Percentiles rank a stretch among this genome's conserved stretches.
Evolutionary conservation across 257 asterid genomes (phyloP).

Genomic region (Scutellaria minor): DNA sequence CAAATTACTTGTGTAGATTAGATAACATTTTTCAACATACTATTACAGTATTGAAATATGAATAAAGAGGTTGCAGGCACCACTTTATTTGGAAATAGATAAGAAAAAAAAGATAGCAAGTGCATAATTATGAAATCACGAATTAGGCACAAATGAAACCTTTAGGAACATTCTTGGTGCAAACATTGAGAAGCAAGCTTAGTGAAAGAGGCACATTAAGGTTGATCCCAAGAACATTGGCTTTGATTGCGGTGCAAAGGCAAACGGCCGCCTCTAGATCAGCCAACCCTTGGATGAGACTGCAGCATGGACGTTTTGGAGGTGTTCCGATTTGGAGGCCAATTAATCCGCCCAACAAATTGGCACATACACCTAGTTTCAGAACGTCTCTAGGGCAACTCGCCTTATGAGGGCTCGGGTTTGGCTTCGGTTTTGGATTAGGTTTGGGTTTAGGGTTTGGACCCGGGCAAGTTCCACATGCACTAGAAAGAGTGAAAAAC

Average conservation of each 20-base stretch:
- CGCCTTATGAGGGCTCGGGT: conserved; percentile 38
- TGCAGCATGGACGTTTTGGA: conserved; percentile 55
- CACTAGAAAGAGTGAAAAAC: conserved; percentile 54
- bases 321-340: conserved; percentile 51
- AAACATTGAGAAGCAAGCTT: conserved; percentile 52
- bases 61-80: not conserved
- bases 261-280: conserved; percentile 65
- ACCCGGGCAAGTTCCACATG: conserved; percentile 51
- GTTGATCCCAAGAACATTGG: conserved; percentile 63
- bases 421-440: conserved; percentile 40
- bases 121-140: not conserved
- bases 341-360: conserved; percentile 49
- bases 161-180: conserved; percentile 56
- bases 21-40: not conserved
- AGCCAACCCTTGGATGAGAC: conserved; percentile 51
- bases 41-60: too few species aligned
- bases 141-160: conserved; percentile 55
- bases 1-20: too few species aligned
- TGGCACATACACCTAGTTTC: conserved; percentile 61
- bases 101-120: not conserved
- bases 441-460: conserved; percentile 44
- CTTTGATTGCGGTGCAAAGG: conserved; percentile 71
- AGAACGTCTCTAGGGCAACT: conserved; percentile 67
- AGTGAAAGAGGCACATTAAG: conserved; percentile 60
- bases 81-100: not conserved